Evolutionary conservation across 176 grass and related monocot genomes (phyloP).

Genomic region (Aechmea fasciata): DNA sequence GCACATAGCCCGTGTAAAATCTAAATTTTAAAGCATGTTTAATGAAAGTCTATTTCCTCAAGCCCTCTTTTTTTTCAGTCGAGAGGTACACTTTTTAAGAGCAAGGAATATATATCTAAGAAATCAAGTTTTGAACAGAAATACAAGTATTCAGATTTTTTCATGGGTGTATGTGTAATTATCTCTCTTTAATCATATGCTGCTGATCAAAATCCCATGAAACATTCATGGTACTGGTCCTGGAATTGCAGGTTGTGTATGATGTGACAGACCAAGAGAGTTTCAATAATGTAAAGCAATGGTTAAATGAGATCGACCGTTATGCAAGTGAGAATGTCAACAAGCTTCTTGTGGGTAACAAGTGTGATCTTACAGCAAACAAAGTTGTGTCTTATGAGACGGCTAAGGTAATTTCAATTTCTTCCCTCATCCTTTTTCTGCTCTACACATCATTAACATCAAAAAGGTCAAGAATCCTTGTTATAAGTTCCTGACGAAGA

Average conservation of each 20-base stretch:
- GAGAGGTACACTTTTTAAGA: no score
- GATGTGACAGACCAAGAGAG: constrained; percentile 93
- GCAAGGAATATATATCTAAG: no score
- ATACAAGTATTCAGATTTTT: no score
- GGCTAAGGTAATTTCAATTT: constrained; percentile 45
- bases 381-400: constrained; percentile 82
- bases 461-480: neutral
- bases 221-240: neutral
- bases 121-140: no score
- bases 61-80: no score
- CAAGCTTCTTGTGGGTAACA: constrained; percentile 92
- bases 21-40: no score
- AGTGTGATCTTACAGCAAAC: constrained; percentile 66
- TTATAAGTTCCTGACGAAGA: neutral
- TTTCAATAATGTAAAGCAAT: constrained; percentile 93
- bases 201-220: no score
- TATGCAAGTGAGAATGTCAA: constrained; percentile 92
- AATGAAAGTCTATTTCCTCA: no score
- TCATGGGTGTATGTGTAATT: no score
- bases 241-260: constrained; percentile 61
- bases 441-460: neutral
- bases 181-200: no score
- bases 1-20: no score
- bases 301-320: constrained; percentile 85
- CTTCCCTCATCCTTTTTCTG: neutral